Evolutionary conservation across 1,284 basidiomycete species (phyloP).

Genomic region (Polyporus tsugae): DNA sequence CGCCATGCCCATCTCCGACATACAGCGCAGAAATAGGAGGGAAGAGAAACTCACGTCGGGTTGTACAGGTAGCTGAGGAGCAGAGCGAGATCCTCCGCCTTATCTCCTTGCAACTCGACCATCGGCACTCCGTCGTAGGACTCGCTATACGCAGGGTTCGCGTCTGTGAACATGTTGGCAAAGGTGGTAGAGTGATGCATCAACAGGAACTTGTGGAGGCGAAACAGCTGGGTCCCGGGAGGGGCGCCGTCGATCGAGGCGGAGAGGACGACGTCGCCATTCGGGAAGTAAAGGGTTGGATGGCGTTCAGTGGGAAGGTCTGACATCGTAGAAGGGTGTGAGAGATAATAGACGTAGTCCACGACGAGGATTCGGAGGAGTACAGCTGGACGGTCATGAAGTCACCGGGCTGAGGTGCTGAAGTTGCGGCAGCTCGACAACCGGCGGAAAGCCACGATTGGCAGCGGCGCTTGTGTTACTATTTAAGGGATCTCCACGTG

Average conservation of each 20-base stretch:
- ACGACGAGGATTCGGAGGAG: neutral
- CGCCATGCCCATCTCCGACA: too few relatives aligned
- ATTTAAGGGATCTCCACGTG: neutral
- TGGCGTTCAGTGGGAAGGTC: neutral
- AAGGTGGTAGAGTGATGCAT: constrained; percentile 2
- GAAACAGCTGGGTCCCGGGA: neutral
- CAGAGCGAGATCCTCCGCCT: neutral
- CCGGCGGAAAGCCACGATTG: neutral
- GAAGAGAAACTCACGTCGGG: neutral
- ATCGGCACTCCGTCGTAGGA: constrained; percentile 6
- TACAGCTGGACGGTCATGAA: neutral
- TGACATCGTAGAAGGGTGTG: neutral
- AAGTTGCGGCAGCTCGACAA: too few relatives aligned
- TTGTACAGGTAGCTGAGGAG: constrained; percentile 5
- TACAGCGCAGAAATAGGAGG: too few relatives aligned
- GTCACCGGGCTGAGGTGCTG: too few relatives aligned
- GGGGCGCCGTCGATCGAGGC: neutral
- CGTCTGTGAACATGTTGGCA: neutral
- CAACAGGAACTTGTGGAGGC: constrained; percentile 8
- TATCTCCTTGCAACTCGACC: neutral
- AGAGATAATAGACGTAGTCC: neutral
- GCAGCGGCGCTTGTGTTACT: neutral
- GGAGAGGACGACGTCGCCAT: neutral
- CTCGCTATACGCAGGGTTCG: neutral
- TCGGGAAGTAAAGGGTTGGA: neutral